Base-by-base conservation (phyloP, 1,284 basidiomycete species). In the Ustilago loliicola region DNA sequence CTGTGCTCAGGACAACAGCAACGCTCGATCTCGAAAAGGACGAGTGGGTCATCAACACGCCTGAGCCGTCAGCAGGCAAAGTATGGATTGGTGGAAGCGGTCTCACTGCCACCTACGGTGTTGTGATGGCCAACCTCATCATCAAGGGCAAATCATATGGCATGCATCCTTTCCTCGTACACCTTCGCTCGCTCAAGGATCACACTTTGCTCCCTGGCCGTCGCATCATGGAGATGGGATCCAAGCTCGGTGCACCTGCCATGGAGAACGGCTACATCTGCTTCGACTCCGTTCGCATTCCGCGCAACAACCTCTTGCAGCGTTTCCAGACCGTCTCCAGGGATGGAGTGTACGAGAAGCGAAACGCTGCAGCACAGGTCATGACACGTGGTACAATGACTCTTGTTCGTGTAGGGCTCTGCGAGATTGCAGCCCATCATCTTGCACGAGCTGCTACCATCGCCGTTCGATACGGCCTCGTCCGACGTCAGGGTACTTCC, bases 111-210 rank as follows among this genome's bases (percentile, higher is more conserved):
- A 82, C 80, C 4, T 79, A 81, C 60, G 79, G 72, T 38, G 62
- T 82, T 7, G 75, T 82, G 7, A 80, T 80, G 79, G 80, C 80
- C 51, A 74, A 81, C 47, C 53, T 82, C 32, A 58, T 79, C 56
- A 79, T 81, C 61, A 59, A 64, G 21, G 59, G 34, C 52, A 80
- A 79, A 40, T 61, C 66, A n/a, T 70, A 67, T 50, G 79, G 80
- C 56, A 81, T 81, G 80, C 80, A 82, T 53, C 80, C 80, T 17
- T 81, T 82, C 72, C 66, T 81, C n/a, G 79, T 81, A 1, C 79
- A 73, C 19, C 66, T 81, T 21, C 72, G 80, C 56, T 77, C 77
- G 29, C 76, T 77, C 27, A 23, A 76, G 45, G 67, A 77, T 21
- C 80, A 81, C 58, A 68, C 71, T 23, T 55, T 79, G 19, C 64